Evolutionary conservation across 306 rosid genomes (phyloP).

Genomic region (Cajanus cajan): DNA sequence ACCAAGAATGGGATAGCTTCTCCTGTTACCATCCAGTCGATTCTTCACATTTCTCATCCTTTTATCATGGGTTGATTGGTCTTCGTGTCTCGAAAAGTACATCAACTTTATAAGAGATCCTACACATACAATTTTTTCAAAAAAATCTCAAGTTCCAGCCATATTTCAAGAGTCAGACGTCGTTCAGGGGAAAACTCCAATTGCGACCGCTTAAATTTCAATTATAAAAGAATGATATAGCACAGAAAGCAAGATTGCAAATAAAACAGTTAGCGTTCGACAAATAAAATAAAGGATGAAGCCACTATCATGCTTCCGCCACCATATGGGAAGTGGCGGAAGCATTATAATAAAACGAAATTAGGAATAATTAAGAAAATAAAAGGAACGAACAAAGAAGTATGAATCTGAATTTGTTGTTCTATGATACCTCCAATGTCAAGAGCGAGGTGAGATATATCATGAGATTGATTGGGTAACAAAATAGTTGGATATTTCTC

Average conservation of each 20-base stretch:
- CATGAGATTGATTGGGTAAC: conserved; percentile 84
- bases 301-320: not conserved
- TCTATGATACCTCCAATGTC: conserved; percentile 68
- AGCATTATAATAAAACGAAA: not conserved
- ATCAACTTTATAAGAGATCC: conserved; percentile 88
- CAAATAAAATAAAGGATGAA: not conserved
- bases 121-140: conserved; percentile 25
- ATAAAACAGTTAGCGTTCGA: not conserved
- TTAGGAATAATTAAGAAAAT: not conserved
- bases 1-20: conserved; percentile 83
- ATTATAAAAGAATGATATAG: not conserved
- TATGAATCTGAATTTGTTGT: not conserved
- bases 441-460: conserved; percentile 72
- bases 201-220: not conserved
- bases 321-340: not conserved
- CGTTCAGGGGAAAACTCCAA: not conserved
- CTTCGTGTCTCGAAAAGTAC: conserved; percentile 80
- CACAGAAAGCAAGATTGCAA: not conserved
- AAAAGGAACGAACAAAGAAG: not conserved
- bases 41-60: conserved; percentile 58
- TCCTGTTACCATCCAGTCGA: conserved; percentile 58
- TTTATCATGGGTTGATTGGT: conserved; percentile 54
- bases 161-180: conserved; percentile 6
- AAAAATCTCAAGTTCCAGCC: conserved; percentile 1
- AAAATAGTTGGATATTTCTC: conserved; percentile 73